Percentiles rank a stretch among this genome's conserved stretches.
phyloP scores from a whole-genome alignment of 164 flowering plant genomes.

The Tinospora cordifolia region DNA sequence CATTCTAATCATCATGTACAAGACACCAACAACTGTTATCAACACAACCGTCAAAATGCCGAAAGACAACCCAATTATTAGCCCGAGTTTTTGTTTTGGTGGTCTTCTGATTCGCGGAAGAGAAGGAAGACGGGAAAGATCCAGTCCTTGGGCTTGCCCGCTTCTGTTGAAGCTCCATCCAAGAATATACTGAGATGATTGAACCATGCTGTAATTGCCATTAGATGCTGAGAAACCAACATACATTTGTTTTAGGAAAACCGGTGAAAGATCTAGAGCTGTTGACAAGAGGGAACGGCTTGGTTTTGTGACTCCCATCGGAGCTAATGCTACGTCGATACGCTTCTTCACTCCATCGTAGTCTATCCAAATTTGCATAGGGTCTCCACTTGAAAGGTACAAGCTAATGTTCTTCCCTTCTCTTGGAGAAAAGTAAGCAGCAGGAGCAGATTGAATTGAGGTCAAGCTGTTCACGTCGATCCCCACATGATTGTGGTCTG shows the following conservation, averaged over 20 bases:
- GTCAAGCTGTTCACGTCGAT: conserved; percentile 31
- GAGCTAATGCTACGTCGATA: conserved; percentile 35
- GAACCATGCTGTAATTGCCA: no score
- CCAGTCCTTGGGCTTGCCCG: conserved; percentile 28
- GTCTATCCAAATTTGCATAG: conserved; percentile 43
- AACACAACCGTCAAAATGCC: no score
- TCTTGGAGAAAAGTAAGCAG: conserved; percentile 16
- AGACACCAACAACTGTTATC: conserved; percentile 12
- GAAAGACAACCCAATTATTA: conserved; percentile 10
- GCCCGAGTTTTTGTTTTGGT: conserved; percentile 7
- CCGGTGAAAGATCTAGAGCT: conserved; percentile 15
- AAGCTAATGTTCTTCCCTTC: not conserved
- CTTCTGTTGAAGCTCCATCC: conserved; percentile 46
- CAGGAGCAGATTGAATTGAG: conserved; percentile 25
- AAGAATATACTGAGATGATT: conserved; percentile 36
- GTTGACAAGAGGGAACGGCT: conserved; percentile 23
- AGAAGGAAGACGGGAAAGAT: conserved; percentile 29
- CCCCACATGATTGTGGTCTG: conserved; percentile 43
- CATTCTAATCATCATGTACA: not conserved
- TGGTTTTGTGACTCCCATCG: conserved; percentile 18
- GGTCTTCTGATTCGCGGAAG: not conserved
- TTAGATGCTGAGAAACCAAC: conserved; percentile 53
- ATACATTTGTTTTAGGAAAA: conserved; percentile 27
- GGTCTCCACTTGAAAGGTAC: conserved; percentile 17
- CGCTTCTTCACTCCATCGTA: conserved; percentile 23